phyloP scores from a whole-genome alignment of 495 filamentous ascomycete species.

The Penicillium longicatenatum region DNA sequence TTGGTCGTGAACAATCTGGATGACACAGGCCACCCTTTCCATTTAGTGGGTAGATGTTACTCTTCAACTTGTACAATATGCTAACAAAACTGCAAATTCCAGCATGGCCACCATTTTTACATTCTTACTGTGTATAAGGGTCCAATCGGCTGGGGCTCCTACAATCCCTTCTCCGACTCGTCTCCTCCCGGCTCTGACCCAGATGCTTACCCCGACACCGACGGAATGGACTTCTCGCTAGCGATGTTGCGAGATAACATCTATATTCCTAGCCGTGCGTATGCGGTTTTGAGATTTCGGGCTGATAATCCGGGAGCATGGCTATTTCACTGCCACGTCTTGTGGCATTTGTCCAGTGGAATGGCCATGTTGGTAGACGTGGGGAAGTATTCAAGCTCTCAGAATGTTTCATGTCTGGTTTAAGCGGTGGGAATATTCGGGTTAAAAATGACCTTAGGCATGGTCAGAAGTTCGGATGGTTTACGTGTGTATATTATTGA shows the following conservation, averaged over 20 bases:
- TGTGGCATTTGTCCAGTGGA: conserved; percentile 61
- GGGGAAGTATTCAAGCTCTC: too few relatives aligned
- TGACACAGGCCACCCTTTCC: not conserved
- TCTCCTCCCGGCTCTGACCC: conserved; percentile 23
- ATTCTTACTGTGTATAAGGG: conserved; percentile 53
- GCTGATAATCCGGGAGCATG: conserved; percentile 67
- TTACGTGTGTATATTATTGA: too few relatives aligned
- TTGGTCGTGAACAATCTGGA: not conserved
- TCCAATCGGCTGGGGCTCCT: conserved; percentile 40
- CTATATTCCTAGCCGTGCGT: conserved; percentile 56
- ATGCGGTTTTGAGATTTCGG: conserved; percentile 65
- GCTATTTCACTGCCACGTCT: conserved; percentile 64
- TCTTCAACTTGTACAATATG: too few relatives aligned
- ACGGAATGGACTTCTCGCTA: conserved; percentile 12
- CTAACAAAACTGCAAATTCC: too few relatives aligned
- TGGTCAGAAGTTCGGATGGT: too few relatives aligned
- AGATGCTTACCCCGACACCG: conserved; percentile 12
- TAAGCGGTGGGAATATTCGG: too few relatives aligned
- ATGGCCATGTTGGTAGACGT: conserved; percentile 47
- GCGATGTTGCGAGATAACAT: conserved; percentile 53
- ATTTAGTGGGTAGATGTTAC: not conserved
- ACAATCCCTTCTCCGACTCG: conserved; percentile 46
- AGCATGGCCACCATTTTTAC: conserved; percentile 87
- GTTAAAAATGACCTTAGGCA: too few relatives aligned
- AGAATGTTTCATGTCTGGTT: too few relatives aligned